Evolutionary conservation across 2,329 filamentous ascomycete genomes (phyloP), one percentile per base, ranked within the genome.

Genomic region (Fusarium papillatum): DNA sequence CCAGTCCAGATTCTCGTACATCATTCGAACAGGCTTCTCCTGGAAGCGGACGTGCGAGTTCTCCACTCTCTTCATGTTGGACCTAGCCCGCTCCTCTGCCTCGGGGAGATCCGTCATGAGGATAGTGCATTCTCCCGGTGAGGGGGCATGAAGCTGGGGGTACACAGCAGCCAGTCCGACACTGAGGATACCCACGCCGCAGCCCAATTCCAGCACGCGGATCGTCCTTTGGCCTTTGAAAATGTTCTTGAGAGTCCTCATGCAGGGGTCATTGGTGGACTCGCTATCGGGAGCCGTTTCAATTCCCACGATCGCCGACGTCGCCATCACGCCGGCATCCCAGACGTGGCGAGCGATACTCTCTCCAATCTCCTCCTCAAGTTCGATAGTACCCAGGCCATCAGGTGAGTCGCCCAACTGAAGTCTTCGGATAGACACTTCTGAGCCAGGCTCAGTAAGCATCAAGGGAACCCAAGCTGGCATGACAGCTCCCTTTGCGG

Each of bases 331-430:
- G 1, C 90, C 90, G 2, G 86, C 89, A 64, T 92, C 90, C 90
- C 90, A 92, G 8, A 91, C 84, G 71, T 91, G 90, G 4, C 90
- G 86, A 1, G 90, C 89, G 66, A 92, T 91, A 77, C 89, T 91
- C 81, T 91, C 89, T 17, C 89, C 90, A 13, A 91, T 86, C 64
- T 91, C 89, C 71, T 92, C 90, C 65, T 89, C 87, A 7, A 91
- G 81, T 34, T 86, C 83, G 10, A 90, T 71, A 13, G 73, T 76
- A 1, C 80, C 76, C 4, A 80, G 57, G 19, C 73, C 73, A 11
- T 77, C 77, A 2, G 74, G 36, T 1, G 71, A 71, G 1, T 78
- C 79, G 8, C 76, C 80, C 39, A 84, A 61, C 10, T 77, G 72
- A 0, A 86, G 66, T 26, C 80, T 80, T 19, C 83, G 79, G 43